Conservation (phyloP, 352 stramenopile species). For the Lagenidium giganteum region DNA sequence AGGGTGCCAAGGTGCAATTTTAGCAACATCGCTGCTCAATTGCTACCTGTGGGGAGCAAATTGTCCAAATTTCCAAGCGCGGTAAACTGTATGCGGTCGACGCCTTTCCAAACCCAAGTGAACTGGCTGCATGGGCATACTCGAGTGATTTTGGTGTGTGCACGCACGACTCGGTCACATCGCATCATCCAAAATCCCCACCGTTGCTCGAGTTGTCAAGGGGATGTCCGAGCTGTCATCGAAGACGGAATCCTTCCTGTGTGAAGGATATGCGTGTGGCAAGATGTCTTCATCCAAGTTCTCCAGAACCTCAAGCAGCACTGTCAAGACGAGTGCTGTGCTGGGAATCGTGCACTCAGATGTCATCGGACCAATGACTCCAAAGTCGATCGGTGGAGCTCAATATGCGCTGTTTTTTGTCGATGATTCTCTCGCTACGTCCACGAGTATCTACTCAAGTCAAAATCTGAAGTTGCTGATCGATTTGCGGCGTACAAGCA, state of each 20-base stretch:
- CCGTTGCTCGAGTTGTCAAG: not conserved
- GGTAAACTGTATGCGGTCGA: no score
- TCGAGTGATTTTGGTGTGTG: no score
- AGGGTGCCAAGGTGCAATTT: no score
- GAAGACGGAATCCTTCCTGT: constrained; percentile 1
- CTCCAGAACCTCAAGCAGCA: constrained; percentile 2
- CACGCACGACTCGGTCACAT: constrained; percentile 13
- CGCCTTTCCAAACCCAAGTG: no score
- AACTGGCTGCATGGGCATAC: no score
- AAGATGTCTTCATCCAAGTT: constrained; percentile 11
- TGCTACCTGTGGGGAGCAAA: no score
- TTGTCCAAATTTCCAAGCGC: no score
- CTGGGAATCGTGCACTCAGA: constrained; percentile 15
- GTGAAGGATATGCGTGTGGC: constrained; percentile 12
- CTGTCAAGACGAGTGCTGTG: constrained; percentile 3
- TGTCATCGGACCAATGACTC: constrained; percentile 8
- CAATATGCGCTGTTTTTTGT: constrained; percentile 16
- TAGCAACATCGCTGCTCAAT: no score
- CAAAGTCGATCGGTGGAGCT: constrained; percentile 7
- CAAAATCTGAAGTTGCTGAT: constrained; percentile 4
- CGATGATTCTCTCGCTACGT: constrained; percentile 15
- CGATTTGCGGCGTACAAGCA: constrained; percentile 4
- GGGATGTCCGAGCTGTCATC: not conserved
- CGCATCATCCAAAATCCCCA: not conserved
- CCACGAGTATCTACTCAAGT: not conserved